phyloP scores from a whole-genome alignment of 192 early-diverging fungal species.

The Piromyces finnis region DNA sequence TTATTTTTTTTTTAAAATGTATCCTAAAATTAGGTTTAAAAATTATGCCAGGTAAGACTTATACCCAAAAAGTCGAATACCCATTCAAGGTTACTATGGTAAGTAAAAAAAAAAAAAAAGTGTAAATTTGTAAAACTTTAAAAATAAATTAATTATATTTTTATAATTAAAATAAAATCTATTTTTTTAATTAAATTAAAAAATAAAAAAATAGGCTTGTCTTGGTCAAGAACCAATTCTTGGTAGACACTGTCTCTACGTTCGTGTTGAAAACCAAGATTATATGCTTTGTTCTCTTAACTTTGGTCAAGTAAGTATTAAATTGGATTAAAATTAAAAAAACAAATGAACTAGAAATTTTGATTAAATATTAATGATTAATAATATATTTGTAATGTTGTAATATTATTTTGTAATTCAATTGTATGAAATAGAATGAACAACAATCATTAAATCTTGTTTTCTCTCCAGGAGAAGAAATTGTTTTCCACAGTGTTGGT shows the following conservation, averaged over 20 bases:
- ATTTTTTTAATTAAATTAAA: no score
- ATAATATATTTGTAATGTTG: no score
- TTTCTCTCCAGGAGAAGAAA: not conserved
- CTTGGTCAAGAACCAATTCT: not conserved
- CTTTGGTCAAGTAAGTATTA: not conserved
- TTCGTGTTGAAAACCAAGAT: not conserved
- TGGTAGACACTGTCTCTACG: not conserved
- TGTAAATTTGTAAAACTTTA: no score
- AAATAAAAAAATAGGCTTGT: no score
- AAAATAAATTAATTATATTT: no score
- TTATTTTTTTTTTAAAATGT: no score
- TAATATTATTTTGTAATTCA: no score
- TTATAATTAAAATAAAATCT: no score
- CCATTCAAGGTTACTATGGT: constrained; percentile 67
- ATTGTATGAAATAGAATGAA: not conserved
- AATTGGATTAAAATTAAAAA: no score
- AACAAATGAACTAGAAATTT: no score
- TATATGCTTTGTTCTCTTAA: not conserved
- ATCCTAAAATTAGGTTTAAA: constrained; percentile 44
- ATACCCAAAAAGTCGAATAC: constrained; percentile 54
- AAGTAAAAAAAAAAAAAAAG: no score
- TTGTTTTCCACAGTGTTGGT: not conserved
- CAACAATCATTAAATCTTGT: not conserved
- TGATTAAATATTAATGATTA: no score
- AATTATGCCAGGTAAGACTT: constrained; percentile 52